Evolutionary conservation across 2,329 filamentous ascomycete species (phyloP).

Genomic region (Stagonosporopsis cucurbitacearum): DNA sequence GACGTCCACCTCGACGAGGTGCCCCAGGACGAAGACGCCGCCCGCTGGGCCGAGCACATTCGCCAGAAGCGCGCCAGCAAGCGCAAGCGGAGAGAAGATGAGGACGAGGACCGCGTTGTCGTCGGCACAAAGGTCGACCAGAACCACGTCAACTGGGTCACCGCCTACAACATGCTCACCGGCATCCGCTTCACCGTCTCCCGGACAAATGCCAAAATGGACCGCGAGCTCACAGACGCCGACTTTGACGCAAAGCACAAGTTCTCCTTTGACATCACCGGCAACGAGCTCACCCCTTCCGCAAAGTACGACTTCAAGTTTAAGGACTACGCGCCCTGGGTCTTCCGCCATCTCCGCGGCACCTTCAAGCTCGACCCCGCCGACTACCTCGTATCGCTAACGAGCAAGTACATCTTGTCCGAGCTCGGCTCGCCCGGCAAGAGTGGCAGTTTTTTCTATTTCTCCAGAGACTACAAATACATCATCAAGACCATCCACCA

Average conservation of each 20-base stretch:
- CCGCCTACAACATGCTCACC: constrained; percentile 99
- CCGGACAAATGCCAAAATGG: constrained; percentile 94
- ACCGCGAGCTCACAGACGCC: constrained; percentile 84
- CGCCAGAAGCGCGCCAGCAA: constrained; percentile 90
- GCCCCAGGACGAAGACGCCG: constrained; percentile 85
- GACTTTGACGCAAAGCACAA: constrained; percentile 97
- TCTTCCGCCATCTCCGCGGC: constrained; percentile 88
- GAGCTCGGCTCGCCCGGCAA: constrained; percentile 97
- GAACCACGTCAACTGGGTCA: constrained; percentile 95
- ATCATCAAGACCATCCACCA: constrained; percentile 99
- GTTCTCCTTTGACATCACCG: constrained; percentile 98
- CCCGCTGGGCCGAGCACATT: constrained; percentile 91
- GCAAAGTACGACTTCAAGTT: constrained; percentile 99
- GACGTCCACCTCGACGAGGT: constrained; percentile 85
- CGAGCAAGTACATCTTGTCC: constrained; percentile 97
- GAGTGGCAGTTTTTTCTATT: constrained; percentile 99
- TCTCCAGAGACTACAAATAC: constrained; percentile 98
- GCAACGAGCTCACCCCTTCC: constrained; percentile 95
- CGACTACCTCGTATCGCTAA: constrained; percentile 97
- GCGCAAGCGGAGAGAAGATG: constrained; percentile 81
- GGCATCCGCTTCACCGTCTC: constrained; percentile 97
- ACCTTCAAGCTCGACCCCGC: constrained; percentile 93
- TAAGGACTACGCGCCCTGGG: constrained; percentile 99
- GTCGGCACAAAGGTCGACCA: constrained; percentile 98
- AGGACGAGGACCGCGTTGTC: constrained; percentile 87